Base-by-base conservation (phyloP, 345 rosid species). In the Melaleuca quinquenervia region DNA sequence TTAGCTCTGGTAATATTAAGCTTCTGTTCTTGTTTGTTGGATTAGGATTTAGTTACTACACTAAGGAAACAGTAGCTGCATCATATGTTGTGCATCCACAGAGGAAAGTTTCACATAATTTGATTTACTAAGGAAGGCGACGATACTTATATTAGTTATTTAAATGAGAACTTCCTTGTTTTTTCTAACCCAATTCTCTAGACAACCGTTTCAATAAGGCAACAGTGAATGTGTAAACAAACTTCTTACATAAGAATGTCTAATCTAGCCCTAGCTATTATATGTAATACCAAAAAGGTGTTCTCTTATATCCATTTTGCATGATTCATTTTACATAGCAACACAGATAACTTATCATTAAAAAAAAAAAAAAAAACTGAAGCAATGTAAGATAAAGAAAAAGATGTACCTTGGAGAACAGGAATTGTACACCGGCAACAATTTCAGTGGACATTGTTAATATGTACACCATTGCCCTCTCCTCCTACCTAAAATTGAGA, bases 171-270 rank as follows among this genome's bases (percentile, higher is more conserved):
- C n/a, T 14, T 58, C 70, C 29, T 58, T 0, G 8, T 15, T 26
- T 12, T 58, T n/a, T 54, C 12, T n/a, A 58, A n/a, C 18, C 36
- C 36, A 13, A 58, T 58, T 11, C 70, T 58, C 36, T 27, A 58
- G 70, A 58, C 4, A 11, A 14, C 70, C 32, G 70, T 11, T 29
- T 58, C 26, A n/a, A 58, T 58, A n/a, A n/a, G n/a, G n/a, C n/a
- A n/a, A 62, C 0, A 15, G 5, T 15, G 11, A 15, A 32, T 0
- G 0, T 3, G 24, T 64, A 16, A 8, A 64, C 2, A 29, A 18
- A 0, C 0, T 16, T 64, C 29, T 16, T 8, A 64, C 3, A 6
- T 16, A 13, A 36, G 24, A 8, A 8, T 0, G 0, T 64, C 32
- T 3, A 0, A 64, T 32, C 18, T 64, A 16, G 0, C 11, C 36